Base-by-base conservation (phyloP, 2,329 filamentous ascomycete species). In the Fonsecaea monophora region DNA sequence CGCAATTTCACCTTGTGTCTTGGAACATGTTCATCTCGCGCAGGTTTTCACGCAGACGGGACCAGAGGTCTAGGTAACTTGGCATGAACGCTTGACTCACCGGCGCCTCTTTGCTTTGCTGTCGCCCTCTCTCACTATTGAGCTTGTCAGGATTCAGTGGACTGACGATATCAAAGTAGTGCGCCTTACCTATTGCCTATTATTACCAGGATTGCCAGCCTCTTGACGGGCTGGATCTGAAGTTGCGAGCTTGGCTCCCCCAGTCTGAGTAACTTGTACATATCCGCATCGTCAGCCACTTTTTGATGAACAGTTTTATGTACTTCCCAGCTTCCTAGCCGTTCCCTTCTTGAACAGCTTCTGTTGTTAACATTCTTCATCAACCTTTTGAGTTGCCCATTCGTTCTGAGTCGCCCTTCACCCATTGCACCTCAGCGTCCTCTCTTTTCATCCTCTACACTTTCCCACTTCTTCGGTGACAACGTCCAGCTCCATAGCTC, bases 371-470 rank as follows among this genome's bases (percentile, higher is more conserved):
- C 18, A 34, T 45, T 34, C 57, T 60, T 25, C 18, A 21, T 21
- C n/a, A 50, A 30, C 32, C 30, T 45, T 37, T 53, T 34, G 3
- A 18, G 25, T 54, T 54, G 25, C 15, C 25, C 35, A 25, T 30
- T 40, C 35, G 40, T 37, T 21, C 18, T 21, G n/a, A 37, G 35
- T 4, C 15, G 7, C 45, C 48, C 68, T 45, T 32, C 65, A 64
- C 61, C 40, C 25, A 53, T 34, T 60, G n/a, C 40, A 63, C 45
- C 50, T 30, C 54, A 61, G 64, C 38, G 60, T 68, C 66, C 66
- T 64, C 58, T 64, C 66, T 45, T 65, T 65, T 25, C 34, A 4
- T 25, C 53, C 37, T 42, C 50, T 40, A 13, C 50, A 8, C n/a
- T 55, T 10, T 10, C 5, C 48, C 18, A 30, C 21, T 57, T 62